Percentiles rank a stretch among this genome's conserved stretches.
These are phyloP conservation scores for Stenogyne calaminthoides DNA, from an alignment of 305 asterid species.

Conservation along the genomic window DNA sequence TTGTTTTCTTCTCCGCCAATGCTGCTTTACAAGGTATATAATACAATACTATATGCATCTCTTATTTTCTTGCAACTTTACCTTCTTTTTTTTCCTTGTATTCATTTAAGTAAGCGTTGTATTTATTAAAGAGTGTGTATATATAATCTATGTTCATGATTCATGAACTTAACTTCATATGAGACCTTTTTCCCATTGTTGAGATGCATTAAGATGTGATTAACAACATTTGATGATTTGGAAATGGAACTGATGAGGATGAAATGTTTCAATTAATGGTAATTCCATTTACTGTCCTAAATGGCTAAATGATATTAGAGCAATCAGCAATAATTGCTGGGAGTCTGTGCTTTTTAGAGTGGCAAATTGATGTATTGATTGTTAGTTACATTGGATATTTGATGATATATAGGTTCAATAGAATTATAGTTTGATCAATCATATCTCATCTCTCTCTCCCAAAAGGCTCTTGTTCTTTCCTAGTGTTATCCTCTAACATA, in stretches of 20 bases:
- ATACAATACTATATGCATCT: not conserved
- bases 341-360: not conserved
- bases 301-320: not conserved
- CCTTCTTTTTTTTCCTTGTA: not conserved
- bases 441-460: too few relatives aligned
- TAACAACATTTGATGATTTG: not conserved
- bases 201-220: too few relatives aligned
- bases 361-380: not conserved
- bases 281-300: not conserved
- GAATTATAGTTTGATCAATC: too few relatives aligned
- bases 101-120: not conserved
- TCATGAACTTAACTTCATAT: too few relatives aligned
- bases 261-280: not conserved
- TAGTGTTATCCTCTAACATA: not conserved
- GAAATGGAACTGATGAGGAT: not conserved
- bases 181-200: too few relatives aligned
- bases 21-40: conserved; percentile 79
- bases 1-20: conserved; percentile 61
- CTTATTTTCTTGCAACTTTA: not conserved
- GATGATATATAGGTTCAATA: not conserved
- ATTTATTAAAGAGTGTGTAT: not conserved
- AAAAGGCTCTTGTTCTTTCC: not conserved
- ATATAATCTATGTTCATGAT: not conserved
- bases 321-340: not conserved
- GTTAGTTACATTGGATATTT: not conserved